Base-by-base conservation (phyloP, 78 protist genomes). In the Chrysochromulina parva region DNA sequence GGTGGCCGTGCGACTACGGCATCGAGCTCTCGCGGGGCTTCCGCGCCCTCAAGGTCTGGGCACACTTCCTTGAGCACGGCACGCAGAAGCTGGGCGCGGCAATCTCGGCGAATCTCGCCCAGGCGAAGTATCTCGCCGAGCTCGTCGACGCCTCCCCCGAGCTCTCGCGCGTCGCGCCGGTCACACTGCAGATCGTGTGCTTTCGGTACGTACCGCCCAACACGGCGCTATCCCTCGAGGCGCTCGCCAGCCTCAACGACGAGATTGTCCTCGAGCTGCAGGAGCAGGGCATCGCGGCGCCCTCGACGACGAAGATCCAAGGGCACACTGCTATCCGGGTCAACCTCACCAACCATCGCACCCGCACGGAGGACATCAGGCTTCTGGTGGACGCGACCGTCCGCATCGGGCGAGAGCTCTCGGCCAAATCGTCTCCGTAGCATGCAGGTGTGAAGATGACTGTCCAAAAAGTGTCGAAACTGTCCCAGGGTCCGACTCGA, bases 41-140 rank as follows among this genome's bases (percentile, higher is more conserved):
- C 78, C 78, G 78, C 3, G 78, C 78, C 50, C 78, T 69, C 78
- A 69, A 69, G 78, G 78, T 69, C 14, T 69, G 78, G 78, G 6
- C 78, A 5, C 78, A 69, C 16, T 10, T 69, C 50, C 78, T 28
- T 3, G 78, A 69, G 78, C 78, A 69, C 16, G 78, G 78, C 38
- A 28, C 50, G 54, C 26, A n/a, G 7, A 17, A 5, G 50, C 78
- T 69, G 16, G 78, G 78, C 20, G 78, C 78, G 14, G 50, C 78
- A 13, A 69, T 69, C 50, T 26, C 78, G 28, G 38, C 38, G 13
- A 69, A 69, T n/a, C 1, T 69, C 50, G 16, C 3, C 13, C 50
- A 38, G 4, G 78, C 78, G 19, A 17, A 7, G 50, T 17, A 69
- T 19, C 48, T 69, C 3, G 78, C 78, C 50, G 54, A 4, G 78